Base-by-base conservation (phyloP, 78 protist species). In the Speleostelium caveatum region DNA sequence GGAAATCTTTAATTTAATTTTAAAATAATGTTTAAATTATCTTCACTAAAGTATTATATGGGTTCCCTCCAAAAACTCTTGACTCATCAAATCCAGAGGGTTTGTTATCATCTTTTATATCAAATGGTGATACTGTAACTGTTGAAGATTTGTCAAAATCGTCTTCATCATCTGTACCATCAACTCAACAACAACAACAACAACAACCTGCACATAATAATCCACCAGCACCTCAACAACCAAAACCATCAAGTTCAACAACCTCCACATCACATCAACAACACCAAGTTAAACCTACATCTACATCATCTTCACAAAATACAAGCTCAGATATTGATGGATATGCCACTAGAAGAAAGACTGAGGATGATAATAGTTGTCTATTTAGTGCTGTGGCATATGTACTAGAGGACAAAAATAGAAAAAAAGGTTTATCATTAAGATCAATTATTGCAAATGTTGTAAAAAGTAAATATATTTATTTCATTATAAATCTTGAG, bases 301-400 rank as follows among this genome's bases (percentile, higher is more conserved):
- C 45, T 17, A 72, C 33, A 32, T 24, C 33, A 33, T 26, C 8
- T 28, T 28, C 36, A 41, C 32, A 24, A 24, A 68, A 41, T 42
- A 68, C 26, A 35, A 41, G 38, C 24, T 36, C 42, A n/a, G 59
- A 41, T 0, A 32, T 21, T 51, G 79, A 45, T 39, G 91, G 91
- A 21, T 71, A 41, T 45, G 74, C 66, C 22, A 32, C 38, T 17
- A 67, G 91, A 69, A 67, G 91, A 67, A 32, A 35, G 22, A 83
- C 91, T 12, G 91, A 83, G 5, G 63, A 83, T 83, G 91, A 83
- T 33, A 83, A 83, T 63, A 83, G 91, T 71, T 83, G 91, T 69
- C 8, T 83, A 33, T 83, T 83, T 53, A 68, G 78, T 83, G 78
- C 91, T 10, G 79, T 83, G 38, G 91, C 91, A 0, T 83, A 83